Conservation (phyloP, 306 rosid genomes). For the Dryas drummondii region DNA sequence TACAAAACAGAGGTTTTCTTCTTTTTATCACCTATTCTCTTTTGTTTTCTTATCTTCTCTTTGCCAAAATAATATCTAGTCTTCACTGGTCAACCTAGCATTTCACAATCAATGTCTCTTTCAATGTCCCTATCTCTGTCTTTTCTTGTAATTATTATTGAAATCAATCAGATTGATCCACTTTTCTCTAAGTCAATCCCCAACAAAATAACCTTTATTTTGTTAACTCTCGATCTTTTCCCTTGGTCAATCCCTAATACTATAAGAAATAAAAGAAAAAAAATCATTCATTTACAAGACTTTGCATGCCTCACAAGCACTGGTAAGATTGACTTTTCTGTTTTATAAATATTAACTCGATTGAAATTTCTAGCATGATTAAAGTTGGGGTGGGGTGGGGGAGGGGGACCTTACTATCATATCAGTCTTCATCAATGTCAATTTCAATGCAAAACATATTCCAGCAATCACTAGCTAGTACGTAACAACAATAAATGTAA, state of each 20-base stretch:
- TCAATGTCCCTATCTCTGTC: neutral
- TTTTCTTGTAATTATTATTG: constrained; percentile 1
- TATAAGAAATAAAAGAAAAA: neutral
- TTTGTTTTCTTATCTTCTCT: neutral
- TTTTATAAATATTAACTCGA: neutral
- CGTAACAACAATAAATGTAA: neutral
- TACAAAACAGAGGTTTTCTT: constrained; percentile 5
- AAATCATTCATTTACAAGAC: neutral
- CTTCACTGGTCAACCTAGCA: constrained; percentile 17
- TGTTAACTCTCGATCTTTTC: neutral
- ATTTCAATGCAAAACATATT: neutral
- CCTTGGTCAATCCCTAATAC: neutral
- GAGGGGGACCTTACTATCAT: neutral
- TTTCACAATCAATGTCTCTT: constrained; percentile 6
- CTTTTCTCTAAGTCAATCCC: constrained; percentile 12
- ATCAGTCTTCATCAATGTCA: neutral
- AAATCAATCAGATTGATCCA: neutral
- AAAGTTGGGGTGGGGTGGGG: neutral
- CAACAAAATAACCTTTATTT: constrained; percentile 13
- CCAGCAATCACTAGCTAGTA: neutral
- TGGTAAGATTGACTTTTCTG: neutral
- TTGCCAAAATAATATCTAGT: neutral
- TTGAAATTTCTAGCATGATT: constrained; percentile 1
- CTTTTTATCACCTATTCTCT: constrained; percentile 12
- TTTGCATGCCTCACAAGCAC: neutral